Evolutionary conservation across 345 rosid genomes (phyloP).

Genomic region (Eucalyptus regnans): DNA sequence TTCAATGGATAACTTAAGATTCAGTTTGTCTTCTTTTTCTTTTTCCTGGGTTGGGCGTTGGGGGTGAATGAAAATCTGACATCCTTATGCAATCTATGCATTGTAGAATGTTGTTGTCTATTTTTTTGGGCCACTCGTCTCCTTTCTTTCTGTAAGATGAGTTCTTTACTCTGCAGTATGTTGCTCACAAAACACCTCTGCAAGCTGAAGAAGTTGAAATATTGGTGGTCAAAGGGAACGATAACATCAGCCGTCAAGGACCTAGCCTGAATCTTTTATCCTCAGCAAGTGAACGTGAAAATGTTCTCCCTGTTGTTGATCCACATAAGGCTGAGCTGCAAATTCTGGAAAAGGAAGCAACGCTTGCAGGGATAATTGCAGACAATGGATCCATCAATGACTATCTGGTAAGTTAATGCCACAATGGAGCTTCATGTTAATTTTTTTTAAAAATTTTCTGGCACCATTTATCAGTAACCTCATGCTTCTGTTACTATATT

Average conservation of each 20-base stretch:
- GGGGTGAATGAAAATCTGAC: background rate
- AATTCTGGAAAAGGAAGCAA: slow-evolving; percentile 45
- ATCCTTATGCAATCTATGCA: background rate
- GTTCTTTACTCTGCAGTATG: slow-evolving; percentile 30
- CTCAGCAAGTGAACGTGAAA: slow-evolving; percentile 5
- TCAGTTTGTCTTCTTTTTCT: background rate
- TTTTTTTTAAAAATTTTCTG: background rate
- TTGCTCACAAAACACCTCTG: slow-evolving; percentile 55
- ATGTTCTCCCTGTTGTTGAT: background rate
- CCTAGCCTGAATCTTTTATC: slow-evolving; percentile 1
- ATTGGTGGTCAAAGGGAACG: slow-evolving; percentile 27
- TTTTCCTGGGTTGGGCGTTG: background rate
- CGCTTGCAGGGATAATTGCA: slow-evolving; percentile 20
- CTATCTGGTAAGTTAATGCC: slow-evolving; percentile 20
- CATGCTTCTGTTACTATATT: background rate
- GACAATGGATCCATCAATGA: slow-evolving; percentile 8
- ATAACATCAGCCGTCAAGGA: slow-evolving; percentile 1
- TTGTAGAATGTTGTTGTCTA: background rate
- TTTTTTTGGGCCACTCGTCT: background rate
- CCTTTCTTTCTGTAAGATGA: background rate
- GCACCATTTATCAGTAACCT: background rate
- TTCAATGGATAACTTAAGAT: background rate
- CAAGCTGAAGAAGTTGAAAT: slow-evolving; percentile 71
- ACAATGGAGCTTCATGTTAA: background rate
- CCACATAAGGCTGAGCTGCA: slow-evolving; percentile 12